Conservation (phyloP, 1,284 basidiomycete species). For the Marasmius tenuissimus region DNA sequence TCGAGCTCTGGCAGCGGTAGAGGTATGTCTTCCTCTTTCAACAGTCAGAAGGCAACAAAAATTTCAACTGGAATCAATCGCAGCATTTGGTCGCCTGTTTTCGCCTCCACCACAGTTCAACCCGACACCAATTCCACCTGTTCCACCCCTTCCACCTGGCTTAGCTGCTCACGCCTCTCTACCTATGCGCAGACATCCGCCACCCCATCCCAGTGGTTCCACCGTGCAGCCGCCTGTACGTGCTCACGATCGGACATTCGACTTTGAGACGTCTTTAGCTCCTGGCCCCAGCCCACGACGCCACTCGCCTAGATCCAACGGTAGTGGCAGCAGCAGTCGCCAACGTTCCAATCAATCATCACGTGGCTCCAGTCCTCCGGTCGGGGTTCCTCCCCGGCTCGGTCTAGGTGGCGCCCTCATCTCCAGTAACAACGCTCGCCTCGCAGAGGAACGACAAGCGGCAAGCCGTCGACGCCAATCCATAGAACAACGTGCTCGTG, state of each 20-base stretch:
- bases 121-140: slow-evolving; percentile 4
- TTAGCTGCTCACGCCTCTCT: slow-evolving; percentile 1
- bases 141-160: slow-evolving; percentile 5
- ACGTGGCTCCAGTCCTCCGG: slow-evolving; percentile 16
- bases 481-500: slow-evolving; percentile 3
- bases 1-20: no score
- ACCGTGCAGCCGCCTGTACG: slow-evolving; percentile 33
- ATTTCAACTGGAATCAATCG: not conserved
- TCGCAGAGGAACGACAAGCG: slow-evolving; percentile 16
- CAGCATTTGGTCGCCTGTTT: not conserved
- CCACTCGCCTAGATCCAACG: not conserved
- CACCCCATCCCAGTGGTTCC: slow-evolving; percentile 14
- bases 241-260: slow-evolving; percentile 41
- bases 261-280: slow-evolving; percentile 37
- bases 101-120: slow-evolving; percentile 2
- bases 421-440: slow-evolving; percentile 38
- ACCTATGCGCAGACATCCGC: slow-evolving; percentile 21
- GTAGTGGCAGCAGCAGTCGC: not conserved
- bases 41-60: not conserved
- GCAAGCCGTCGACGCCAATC: slow-evolving; percentile 12
- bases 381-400: slow-evolving; percentile 15
- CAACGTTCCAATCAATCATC: not conserved
- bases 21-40: not conserved
- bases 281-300: slow-evolving; percentile 20
- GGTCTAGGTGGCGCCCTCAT: slow-evolving; percentile 71